Evolutionary conservation across 352 stramenopile species (phyloP).

Genomic region (Pythium sp.): DNA sequence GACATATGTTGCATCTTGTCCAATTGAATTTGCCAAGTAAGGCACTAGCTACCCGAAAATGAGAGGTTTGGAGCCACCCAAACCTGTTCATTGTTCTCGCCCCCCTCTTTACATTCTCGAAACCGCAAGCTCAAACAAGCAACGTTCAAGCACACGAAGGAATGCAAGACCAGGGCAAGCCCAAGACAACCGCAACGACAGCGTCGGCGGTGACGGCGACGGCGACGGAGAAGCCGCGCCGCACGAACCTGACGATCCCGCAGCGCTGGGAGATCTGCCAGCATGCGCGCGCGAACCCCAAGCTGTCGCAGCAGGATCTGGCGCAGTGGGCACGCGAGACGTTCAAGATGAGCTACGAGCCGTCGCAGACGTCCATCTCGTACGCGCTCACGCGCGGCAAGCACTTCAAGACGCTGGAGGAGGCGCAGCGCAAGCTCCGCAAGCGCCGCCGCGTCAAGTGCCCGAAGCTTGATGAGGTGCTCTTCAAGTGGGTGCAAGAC

Average conservation of each 20-base stretch:
- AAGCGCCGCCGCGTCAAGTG: conserved; percentile 21
- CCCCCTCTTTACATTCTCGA: conserved; percentile 5
- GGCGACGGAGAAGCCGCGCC: conserved; percentile 1
- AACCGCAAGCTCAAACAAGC: not conserved
- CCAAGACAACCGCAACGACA: not conserved
- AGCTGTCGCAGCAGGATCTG: conserved; percentile 69
- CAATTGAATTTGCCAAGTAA: no score
- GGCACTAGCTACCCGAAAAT: not conserved
- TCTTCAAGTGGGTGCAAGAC: conserved; percentile 20
- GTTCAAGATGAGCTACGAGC: conserved; percentile 65
- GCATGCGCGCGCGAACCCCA: conserved; percentile 66
- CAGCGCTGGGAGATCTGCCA: conserved; percentile 82
- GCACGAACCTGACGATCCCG: conserved; percentile 72
- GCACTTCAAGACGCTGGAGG: conserved; percentile 66
- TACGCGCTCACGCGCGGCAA: conserved; percentile 78
- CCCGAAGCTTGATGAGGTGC: conserved; percentile 23
- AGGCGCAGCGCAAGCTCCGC: conserved; percentile 62
- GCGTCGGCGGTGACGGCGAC: not conserved
- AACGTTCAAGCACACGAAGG: not conserved
- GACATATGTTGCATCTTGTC: no score
- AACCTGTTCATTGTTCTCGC: not conserved
- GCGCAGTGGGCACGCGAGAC: conserved; percentile 73
- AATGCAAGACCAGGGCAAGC: not conserved
- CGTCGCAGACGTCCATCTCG: conserved; percentile 81
- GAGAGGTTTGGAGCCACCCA: not conserved